phyloP scores from a whole-genome alignment of 2,329 filamentous ascomycete species.

The Fusarium mundagurra region DNA sequence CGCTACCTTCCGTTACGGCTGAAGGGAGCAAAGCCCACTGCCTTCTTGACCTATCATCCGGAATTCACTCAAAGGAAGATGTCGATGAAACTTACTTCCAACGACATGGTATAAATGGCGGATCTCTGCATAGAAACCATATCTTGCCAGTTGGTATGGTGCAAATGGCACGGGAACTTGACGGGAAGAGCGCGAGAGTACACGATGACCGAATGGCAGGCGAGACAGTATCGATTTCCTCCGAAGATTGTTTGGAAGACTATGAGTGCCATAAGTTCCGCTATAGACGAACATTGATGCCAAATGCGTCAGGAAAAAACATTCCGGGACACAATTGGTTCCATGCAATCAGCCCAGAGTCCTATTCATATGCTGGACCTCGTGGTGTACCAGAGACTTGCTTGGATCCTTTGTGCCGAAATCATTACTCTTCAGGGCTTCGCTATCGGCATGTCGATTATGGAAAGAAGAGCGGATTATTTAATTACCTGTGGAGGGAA shows the following conservation, averaged over 20 bases:
- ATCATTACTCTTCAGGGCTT: not conserved
- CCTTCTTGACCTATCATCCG: accelerated
- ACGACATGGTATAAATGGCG: not conserved
- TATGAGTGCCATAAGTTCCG: not conserved
- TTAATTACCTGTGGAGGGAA: accelerated
- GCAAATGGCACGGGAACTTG: not conserved
- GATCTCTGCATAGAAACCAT: not conserved
- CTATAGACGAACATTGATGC: accelerated
- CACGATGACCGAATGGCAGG: not conserved
- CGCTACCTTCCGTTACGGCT: accelerated
- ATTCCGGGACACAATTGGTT: not conserved
- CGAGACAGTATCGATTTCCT: accelerated
- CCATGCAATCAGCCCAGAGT: not conserved
- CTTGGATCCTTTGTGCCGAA: not conserved
- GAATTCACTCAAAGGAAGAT: not conserved
- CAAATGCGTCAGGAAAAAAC: accelerated
- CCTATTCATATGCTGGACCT: not conserved
- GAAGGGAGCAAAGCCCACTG: accelerated
- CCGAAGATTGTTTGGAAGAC: not conserved
- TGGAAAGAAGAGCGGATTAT: accelerated
- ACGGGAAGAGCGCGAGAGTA: not conserved
- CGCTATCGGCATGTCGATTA: accelerated
- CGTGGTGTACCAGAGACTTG: not conserved
- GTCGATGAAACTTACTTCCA: not conserved
- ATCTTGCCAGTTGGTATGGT: not conserved